Conservation (phyloP, 768 basidiomycete genomes). For the Kwoniella botswanensis region DNA sequence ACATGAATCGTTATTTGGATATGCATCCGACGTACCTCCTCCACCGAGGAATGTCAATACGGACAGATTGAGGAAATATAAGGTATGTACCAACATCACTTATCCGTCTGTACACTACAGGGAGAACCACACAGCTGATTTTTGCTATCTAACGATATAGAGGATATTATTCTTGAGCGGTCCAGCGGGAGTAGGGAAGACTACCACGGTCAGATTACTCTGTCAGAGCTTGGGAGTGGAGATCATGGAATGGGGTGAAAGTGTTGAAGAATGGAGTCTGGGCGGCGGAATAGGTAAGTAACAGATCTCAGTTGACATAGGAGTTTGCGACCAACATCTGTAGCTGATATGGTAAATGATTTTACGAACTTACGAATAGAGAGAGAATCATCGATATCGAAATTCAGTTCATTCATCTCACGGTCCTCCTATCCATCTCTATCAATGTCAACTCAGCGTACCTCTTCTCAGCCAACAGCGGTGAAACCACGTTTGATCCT, state of each 20-base stretch:
- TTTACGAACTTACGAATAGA: slow-evolving; percentile 38
- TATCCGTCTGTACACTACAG: too few relatives aligned
- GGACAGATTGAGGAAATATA: slow-evolving; percentile 55
- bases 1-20: slow-evolving; percentile 50
- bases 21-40: slow-evolving; percentile 20
- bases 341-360: background rate
- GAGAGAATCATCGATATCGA: slow-evolving; percentile 62
- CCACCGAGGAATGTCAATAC: slow-evolving; percentile 23
- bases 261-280: slow-evolving; percentile 64
- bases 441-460: slow-evolving; percentile 28
- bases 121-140: background rate
- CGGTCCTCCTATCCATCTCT: slow-evolving; percentile 59
- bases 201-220: slow-evolving; percentile 77
- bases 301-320: background rate
- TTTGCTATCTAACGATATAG: slow-evolving; percentile 58
- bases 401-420: slow-evolving; percentile 76
- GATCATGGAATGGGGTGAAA: slow-evolving; percentile 83
- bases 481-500: slow-evolving; percentile 69
- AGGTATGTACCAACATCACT: slow-evolving; percentile 31
- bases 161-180: slow-evolving; percentile 84
- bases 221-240: slow-evolving; percentile 76
- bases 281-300: slow-evolving; percentile 56
- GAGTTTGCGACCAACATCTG: background rate
- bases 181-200: slow-evolving; percentile 89
- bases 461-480: slow-evolving; percentile 8